Evolutionary conservation across 805 yeast genomes (phyloP), one percentile per base, ranked within the genome.

Genomic region (Candida boleticola): DNA sequence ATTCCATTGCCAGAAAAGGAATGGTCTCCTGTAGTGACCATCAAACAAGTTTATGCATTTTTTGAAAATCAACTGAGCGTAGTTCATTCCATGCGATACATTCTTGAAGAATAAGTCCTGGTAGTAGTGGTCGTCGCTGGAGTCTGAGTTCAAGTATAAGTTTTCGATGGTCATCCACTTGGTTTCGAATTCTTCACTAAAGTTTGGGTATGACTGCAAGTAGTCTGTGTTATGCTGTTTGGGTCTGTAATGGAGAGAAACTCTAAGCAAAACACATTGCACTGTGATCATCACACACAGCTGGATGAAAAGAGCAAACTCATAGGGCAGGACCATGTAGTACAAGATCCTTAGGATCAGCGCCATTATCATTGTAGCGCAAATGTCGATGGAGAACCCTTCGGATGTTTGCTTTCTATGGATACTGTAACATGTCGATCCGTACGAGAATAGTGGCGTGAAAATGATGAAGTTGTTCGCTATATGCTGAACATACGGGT

Each of bases 371-470:
- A 90, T 89, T 5, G 96, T 87, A 5, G 89, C 90, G 63, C 97
- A 90, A 9, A 90, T 86, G 62, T 90, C 97, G n/a, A 89, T 70
- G 4, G 95, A 85, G 56, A 89, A 89, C 18, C 97, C 97, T 18
- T 77, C 70, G 1, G 92, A 77, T 0, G 89, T 75, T 56, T 81
- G 68, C 26, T 77, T 74, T 36, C 73, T 68, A 52, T 80, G 74
- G 11, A 89, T 89, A 48, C 85, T 73, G 36, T 79, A 68, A 27
- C 89, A 77, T 1, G 96, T 89, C 13, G 93, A 78, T 2, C 96
- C 95, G 57, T 90, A 89, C 5, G 96, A 86, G 46, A 90, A 74
- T 34, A 89, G 61, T 2, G 97, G 97, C 0, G 97, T 85, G 55
- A 86, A 77, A 23, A 89, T 77, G 57, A 89, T 80, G 56, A 84